phyloP scores from a whole-genome alignment of 2,329 filamentous ascomycete species.

The Camillea tinctor region DNA sequence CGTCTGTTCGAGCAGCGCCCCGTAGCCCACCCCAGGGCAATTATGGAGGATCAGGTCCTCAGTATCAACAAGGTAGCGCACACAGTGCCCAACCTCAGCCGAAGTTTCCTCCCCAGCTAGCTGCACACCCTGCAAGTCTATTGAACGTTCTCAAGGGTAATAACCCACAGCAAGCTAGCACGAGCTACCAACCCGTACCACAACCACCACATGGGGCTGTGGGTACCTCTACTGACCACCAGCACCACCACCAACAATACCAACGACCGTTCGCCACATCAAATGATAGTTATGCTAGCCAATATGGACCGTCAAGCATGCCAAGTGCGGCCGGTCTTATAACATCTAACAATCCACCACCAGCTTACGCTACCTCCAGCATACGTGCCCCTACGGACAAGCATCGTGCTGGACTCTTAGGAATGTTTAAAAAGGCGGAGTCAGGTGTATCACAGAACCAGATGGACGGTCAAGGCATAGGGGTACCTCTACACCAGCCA shows the following conservation, averaged over 20 bases:
- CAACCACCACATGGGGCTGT: conserved; percentile 6
- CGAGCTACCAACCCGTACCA: conserved; percentile 11
- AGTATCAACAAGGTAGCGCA: conserved; percentile 14
- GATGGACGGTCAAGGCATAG: conserved; percentile 16
- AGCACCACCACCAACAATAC: conserved; percentile 13
- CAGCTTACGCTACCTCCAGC: conserved; percentile 10
- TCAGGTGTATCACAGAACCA: conserved; percentile 25
- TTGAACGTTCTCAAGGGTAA: conserved; percentile 43
- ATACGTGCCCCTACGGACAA: conserved; percentile 31
- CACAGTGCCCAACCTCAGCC: conserved; percentile 12
- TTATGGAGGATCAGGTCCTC: conserved; percentile 12
- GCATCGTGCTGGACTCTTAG: conserved; percentile 50
- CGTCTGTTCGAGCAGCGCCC: conserved; percentile 13
- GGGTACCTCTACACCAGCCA: background rate
- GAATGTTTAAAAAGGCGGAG: conserved; percentile 51
- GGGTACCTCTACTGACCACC: conserved; percentile 7
- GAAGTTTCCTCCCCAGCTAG: conserved; percentile 20
- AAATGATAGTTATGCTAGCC: conserved; percentile 10
- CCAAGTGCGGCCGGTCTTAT: conserved; percentile 8
- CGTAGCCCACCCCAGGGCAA: conserved; percentile 21
- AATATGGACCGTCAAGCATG: conserved; percentile 16
- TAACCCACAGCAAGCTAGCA: conserved; percentile 10
- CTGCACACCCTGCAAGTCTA: conserved; percentile 32
- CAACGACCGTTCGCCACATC: conserved; percentile 12
- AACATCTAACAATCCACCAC: conserved; percentile 13